Conservation (phyloP, 129 eudicot genomes). For the Kitagawia praeruptora region DNA sequence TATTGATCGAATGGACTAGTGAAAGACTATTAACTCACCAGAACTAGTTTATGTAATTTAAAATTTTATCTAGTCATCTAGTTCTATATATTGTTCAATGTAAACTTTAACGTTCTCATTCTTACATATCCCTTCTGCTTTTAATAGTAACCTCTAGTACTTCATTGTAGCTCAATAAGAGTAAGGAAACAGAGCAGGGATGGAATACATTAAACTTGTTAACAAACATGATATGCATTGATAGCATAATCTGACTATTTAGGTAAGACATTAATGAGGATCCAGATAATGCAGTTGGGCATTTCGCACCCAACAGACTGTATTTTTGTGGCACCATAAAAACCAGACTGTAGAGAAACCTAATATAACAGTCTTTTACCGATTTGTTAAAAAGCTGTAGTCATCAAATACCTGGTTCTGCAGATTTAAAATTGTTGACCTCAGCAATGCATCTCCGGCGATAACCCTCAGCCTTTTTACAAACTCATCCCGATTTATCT, state of each 20-base stretch:
- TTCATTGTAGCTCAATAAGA: too few species aligned
- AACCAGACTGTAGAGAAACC: neutral
- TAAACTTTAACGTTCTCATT: too few species aligned
- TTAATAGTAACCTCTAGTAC: too few species aligned
- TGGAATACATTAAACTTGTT: too few species aligned
- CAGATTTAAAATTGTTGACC: constrained; percentile 19
- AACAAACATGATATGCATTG: neutral
- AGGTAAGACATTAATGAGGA: neutral
- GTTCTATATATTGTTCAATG: too few species aligned
- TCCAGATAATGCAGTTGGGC: neutral
- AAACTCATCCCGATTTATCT: constrained; percentile 33
- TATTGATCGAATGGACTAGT: too few species aligned
- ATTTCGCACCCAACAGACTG: neutral
- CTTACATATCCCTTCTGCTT: too few species aligned
- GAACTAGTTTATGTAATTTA: too few species aligned
- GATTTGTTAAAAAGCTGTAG: neutral
- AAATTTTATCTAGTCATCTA: too few species aligned
- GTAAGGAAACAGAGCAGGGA: too few species aligned
- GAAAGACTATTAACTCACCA: too few species aligned
- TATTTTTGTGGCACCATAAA: neutral
- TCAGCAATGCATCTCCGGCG: constrained; percentile 36
- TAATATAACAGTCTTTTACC: neutral
- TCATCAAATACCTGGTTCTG: constrained; percentile 23
- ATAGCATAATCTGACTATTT: neutral
- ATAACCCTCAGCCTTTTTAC: constrained; percentile 27